Evolutionary conservation across 139 green algal species (phyloP), one percentile per base, ranked within the genome.

Genomic region (Choricystis sp.): DNA sequence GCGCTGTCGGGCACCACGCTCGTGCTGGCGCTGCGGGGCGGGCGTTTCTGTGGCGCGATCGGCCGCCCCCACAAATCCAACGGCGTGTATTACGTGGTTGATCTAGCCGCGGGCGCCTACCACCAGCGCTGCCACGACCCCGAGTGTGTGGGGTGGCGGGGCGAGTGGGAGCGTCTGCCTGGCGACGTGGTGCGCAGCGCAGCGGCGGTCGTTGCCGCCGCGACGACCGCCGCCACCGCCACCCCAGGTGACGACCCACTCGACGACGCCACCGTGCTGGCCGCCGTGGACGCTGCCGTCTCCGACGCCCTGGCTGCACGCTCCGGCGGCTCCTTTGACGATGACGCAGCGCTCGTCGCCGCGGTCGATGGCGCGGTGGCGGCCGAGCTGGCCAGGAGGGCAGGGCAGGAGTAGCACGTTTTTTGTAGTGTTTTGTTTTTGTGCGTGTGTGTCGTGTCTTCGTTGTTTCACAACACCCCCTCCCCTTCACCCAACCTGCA

Each of bases 11-110:
- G 68, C 4, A 16, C 40, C 56, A 49, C 26, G 59, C 23, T 65
- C 26, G 52, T 86, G 3, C n/a, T 74, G 66, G 62, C 49, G 5
- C 21, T 62, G 59, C 49, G 56, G 27, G 49, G 61, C 29, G 22
- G 26, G 30, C 62, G 67, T 1, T 75, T 56, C 25, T 90, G 83
- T 62, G 77, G 66, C 62, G 86, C 87, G 59, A 63, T 92, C 0
- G 77, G 75, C 5, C 74, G 83, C 23, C 29, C 65, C 30, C 85
- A 92, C 72, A 72, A 65, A 52, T 78, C 62, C 70, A 92, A 92
- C 65, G 81, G 83, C 57, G 72, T 90, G 14, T 91, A 76, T 61
- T 77, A 76, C 29, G 52, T 79, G 19, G 64, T 78, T 1, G 74
- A 81, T 49, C 49, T 83, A 24, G 56, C 55, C 72, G 71, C 48